Base-by-base conservation (phyloP, 768 basidiomycete species). In the Tremella yokohamensis region DNA sequence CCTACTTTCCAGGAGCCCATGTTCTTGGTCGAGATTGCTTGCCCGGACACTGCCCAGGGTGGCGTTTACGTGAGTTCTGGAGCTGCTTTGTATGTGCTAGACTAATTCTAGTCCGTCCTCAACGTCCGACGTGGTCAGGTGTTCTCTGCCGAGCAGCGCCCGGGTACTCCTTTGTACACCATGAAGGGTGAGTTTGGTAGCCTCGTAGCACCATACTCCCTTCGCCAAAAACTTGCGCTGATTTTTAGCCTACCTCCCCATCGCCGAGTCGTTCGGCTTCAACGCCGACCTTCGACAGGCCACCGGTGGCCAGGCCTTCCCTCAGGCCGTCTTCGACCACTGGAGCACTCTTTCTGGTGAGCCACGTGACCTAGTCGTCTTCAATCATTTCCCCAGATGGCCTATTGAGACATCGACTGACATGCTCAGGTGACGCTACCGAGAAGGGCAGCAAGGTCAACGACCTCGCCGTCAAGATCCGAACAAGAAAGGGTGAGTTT, bases 91-190 rank as follows among this genome's bases (percentile, higher is more conserved):
- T 34, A 45, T 54, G 26, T 20, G 13, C n/a, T 19, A 38, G 25
- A 55, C 50, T 19, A 42, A 9, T 34, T 40, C 8, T 55, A 72
- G 65, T 79, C 77, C 19, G 72, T 70, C 66, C 60, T 78, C 61
- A 98, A 96, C 85, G 90, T 88, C 81, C 89, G 92, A 76, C 89
- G 93, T 84, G 94, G 94, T 64, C 92, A 96, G 77, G 94, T 99
- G 62, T 94, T 93, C 84, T 88, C 87, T 68, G 89, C 97, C 79
- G 94, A 97, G 79, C 96, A 98, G 80, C 82, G 93, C 72, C 82
- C 85, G 2, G 94, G 96, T 81, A 99, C 96, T 16, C 96, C 96
- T 63, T 96, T 97, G 91, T 94, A 94, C 86, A 98, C 88, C 48
- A 87, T 99, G 80, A 98, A 96, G 84, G 92, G 92, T 22, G 91